phyloP scores from a whole-genome alignment of 768 basidiomycete genomes.

The Rhodotorula graminis region DNA sequence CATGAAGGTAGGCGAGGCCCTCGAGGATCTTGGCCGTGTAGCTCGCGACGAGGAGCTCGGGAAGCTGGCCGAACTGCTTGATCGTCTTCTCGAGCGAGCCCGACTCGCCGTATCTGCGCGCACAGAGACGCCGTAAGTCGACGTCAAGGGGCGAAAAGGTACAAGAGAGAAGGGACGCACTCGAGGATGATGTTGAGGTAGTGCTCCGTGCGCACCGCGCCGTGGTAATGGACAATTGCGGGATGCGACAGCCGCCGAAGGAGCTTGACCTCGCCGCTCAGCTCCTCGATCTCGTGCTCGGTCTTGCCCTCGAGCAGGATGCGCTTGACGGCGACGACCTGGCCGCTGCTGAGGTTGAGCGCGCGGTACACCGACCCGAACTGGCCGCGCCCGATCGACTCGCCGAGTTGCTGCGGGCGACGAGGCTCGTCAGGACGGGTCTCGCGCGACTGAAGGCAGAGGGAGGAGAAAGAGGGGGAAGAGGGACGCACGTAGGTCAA shows the following conservation, averaged over 20 bases:
- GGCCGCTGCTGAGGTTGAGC: constrained; percentile 84
- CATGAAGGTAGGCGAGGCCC: constrained; percentile 86
- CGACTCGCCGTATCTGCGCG: constrained; percentile 81
- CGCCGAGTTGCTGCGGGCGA: constrained; percentile 77
- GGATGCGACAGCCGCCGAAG: constrained; percentile 87
- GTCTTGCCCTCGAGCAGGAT: constrained; percentile 83
- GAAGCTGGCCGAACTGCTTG: constrained; percentile 87
- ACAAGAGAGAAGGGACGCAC: constrained; percentile 54
- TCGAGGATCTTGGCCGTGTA: constrained; percentile 97
- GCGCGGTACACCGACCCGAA: constrained; percentile 95
- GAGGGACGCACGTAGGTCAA: constrained; percentile 68
- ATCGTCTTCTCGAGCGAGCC: constrained; percentile 89
- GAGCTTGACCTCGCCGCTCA: constrained; percentile 91
- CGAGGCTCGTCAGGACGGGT: constrained; percentile 15
- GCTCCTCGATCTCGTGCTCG: constrained; percentile 80
- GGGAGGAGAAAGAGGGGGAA: constrained; percentile 27
- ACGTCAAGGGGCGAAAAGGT: constrained; percentile 25
- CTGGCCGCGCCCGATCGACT: constrained; percentile 93
- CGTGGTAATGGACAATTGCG: constrained; percentile 95
- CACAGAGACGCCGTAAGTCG: constrained; percentile 12
- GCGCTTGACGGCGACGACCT: constrained; percentile 98
- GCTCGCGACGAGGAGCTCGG: constrained; percentile 81
- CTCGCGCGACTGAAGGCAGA: constrained; percentile 10
- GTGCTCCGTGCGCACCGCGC: constrained; percentile 83
- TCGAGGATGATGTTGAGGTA: constrained; percentile 89